phyloP scores from a whole-genome alignment of 192 early-diverging fungal genomes.

The Geranomyces michiganensis region DNA sequence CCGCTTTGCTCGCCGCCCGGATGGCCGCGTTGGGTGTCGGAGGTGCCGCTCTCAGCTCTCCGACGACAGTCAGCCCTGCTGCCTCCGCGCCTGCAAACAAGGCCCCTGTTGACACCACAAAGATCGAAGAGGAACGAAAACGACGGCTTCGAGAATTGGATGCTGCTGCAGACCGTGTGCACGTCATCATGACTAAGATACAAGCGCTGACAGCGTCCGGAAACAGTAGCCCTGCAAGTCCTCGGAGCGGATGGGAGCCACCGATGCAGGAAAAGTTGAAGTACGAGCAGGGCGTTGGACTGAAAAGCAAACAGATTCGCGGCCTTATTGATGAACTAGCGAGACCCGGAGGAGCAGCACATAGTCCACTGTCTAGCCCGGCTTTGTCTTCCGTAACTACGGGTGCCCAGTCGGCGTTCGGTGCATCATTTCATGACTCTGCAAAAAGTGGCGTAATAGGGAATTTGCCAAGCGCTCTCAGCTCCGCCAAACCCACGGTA shows the following conservation, averaged over 20 bases:
- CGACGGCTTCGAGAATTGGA: conserved; percentile 44
- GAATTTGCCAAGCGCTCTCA: no score
- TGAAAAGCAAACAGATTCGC: conserved; percentile 43
- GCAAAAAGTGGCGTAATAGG: no score
- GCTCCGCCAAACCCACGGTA: no score
- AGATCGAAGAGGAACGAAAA: conserved; percentile 41
- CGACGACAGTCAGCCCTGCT: conserved; percentile 16
- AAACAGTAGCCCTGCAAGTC: conserved; percentile 1
- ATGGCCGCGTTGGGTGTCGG: conserved; percentile 57
- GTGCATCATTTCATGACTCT: no score
- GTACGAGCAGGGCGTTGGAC: conserved; percentile 52
- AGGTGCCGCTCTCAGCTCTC: conserved; percentile 1
- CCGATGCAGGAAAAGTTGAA: conserved; percentile 47
- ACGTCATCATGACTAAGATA: conserved; percentile 29
- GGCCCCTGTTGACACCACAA: not conserved
- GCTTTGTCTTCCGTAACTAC: no score
- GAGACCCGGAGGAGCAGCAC: not conserved
- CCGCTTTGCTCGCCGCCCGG: conserved; percentile 49
- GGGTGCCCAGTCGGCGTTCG: no score
- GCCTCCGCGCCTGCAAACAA: conserved; percentile 31
- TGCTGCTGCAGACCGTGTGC: conserved; percentile 35
- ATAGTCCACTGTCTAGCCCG: no score
- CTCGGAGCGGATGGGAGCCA: conserved; percentile 44
- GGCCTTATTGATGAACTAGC: conserved; percentile 43
- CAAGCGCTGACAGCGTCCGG: conserved; percentile 6